Percentiles rank a stretch among this genome's conserved stretches.
Evolutionary conservation across 139 green algal species (phyloP).

Genomic region (Auxenochlorella pyrenoidosa): DNA sequence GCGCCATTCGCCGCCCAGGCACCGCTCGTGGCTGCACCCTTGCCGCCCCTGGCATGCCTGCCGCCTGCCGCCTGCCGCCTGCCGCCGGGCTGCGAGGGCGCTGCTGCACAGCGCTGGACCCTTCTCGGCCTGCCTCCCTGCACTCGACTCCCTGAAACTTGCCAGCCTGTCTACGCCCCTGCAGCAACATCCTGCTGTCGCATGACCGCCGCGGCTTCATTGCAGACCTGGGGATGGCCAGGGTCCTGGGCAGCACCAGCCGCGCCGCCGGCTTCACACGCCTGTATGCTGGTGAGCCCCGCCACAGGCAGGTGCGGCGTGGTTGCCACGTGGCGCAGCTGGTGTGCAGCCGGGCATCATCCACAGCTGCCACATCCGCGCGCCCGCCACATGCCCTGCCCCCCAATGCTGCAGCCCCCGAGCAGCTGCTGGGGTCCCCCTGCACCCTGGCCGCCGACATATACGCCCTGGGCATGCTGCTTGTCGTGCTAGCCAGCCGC

Average conservation of each 20-base stretch:
- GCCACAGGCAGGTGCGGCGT: no score
- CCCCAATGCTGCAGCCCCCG: background rate
- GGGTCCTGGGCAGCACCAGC: background rate
- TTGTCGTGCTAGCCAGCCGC: background rate
- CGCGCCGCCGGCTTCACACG: background rate
- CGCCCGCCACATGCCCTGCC: background rate
- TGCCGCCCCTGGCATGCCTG: no score
- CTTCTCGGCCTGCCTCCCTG: no score
- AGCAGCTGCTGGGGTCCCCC: conserved; percentile 16
- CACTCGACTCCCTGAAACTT: no score
- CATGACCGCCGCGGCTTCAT: background rate
- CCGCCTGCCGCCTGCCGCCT: no score
- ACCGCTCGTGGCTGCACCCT: no score
- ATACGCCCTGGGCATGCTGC: background rate
- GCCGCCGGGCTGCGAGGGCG: no score
- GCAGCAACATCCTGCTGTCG: background rate
- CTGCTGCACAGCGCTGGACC: no score
- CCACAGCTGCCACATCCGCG: background rate
- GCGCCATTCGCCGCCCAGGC: no score
- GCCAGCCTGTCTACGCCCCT: no score
- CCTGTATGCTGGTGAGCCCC: background rate
- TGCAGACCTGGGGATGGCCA: background rate
- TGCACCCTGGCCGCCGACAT: background rate
- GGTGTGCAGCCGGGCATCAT: background rate
- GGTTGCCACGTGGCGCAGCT: no score